Conservation (phyloP, 1,284 basidiomycete genomes). For the Leccinum angustisporum region DNA sequence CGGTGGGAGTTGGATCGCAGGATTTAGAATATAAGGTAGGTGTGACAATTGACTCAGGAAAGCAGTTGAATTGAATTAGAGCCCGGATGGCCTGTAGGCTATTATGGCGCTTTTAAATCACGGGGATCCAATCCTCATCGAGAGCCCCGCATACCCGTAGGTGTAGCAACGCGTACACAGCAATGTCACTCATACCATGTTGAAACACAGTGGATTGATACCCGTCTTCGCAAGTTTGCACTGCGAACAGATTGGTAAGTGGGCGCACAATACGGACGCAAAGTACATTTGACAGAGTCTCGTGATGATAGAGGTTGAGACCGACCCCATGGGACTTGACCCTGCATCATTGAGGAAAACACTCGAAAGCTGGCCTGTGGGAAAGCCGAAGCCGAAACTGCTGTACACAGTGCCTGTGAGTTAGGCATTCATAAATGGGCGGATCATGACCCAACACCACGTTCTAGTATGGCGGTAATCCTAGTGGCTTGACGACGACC, state of each 20-base stretch:
- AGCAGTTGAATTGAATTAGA: background rate
- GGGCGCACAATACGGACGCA: background rate
- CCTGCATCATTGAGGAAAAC: slow-evolving; percentile 60
- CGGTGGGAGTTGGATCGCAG: slow-evolving; percentile 5
- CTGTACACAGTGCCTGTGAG: slow-evolving; percentile 77
- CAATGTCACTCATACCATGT: background rate
- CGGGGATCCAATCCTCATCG: background rate
- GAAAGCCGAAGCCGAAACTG: slow-evolving; percentile 71
- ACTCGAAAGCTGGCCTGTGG: slow-evolving; percentile 72
- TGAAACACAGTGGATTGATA: slow-evolving; percentile 49
- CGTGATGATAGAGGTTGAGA: slow-evolving; percentile 60
- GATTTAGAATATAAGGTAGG: slow-evolving; percentile 1
- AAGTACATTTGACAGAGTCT: background rate
- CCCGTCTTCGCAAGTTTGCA: slow-evolving; percentile 56
- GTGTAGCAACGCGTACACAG: background rate
- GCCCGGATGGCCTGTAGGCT: background rate
- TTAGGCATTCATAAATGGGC: slow-evolving; percentile 7
- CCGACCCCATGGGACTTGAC: slow-evolving; percentile 72
- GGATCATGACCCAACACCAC: background rate
- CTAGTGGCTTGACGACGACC: slow-evolving; percentile 74
- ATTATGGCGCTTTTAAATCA: slow-evolving; percentile 1
- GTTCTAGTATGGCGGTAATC: slow-evolving; percentile 72
- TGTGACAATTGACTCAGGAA: background rate
- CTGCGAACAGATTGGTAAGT: slow-evolving; percentile 61
- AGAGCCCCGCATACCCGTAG: slow-evolving; percentile 4